Evolutionary conservation across 23 red algal genomes (phyloP).

Genomic region (Gracilaria gracilis): DNA sequence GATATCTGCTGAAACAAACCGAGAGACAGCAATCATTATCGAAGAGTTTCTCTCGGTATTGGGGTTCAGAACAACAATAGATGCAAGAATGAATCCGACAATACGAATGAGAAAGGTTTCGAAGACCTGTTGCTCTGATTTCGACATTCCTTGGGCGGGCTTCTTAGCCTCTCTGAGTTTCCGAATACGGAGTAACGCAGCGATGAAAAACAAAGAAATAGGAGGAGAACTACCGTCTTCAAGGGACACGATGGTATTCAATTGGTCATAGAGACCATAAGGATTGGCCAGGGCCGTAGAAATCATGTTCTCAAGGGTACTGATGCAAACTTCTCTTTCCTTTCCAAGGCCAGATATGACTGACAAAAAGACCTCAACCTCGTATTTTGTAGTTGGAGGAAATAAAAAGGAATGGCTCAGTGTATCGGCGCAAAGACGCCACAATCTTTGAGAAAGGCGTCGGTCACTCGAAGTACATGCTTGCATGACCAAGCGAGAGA

Average conservation of each 20-base stretch:
- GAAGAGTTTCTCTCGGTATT: neutral
- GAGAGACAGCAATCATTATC: neutral
- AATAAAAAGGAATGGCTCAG: slow-evolving; percentile 28
- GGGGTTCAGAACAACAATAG: neutral
- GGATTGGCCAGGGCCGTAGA: slow-evolving; percentile 10
- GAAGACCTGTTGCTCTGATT: neutral
- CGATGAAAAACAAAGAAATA: slow-evolving; percentile 1
- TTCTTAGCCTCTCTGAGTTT: neutral
- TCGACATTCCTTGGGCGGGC: neutral
- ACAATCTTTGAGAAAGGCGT: neutral
- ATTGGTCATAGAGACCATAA: slow-evolving; percentile 33
- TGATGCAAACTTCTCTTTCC: neutral
- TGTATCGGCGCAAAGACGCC: slow-evolving; percentile 20
- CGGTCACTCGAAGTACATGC: slow-evolving; percentile 12
- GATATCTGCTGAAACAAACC: neutral
- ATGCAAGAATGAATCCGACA: neutral
- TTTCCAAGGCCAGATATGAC: slow-evolving; percentile 38
- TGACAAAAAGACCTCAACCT: slow-evolving; percentile 41
- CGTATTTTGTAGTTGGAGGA: slow-evolving; percentile 29
- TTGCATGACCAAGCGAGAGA: slow-evolving; percentile 35
- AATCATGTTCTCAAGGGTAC: slow-evolving; percentile 25
- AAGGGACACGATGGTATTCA: neutral
- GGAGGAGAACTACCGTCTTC: neutral
- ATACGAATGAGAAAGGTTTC: neutral
- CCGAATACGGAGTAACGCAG: slow-evolving; percentile 1